Base-by-base conservation (phyloP, 2,329 filamentous ascomycete species). In the Fusarium coicis region DNA sequence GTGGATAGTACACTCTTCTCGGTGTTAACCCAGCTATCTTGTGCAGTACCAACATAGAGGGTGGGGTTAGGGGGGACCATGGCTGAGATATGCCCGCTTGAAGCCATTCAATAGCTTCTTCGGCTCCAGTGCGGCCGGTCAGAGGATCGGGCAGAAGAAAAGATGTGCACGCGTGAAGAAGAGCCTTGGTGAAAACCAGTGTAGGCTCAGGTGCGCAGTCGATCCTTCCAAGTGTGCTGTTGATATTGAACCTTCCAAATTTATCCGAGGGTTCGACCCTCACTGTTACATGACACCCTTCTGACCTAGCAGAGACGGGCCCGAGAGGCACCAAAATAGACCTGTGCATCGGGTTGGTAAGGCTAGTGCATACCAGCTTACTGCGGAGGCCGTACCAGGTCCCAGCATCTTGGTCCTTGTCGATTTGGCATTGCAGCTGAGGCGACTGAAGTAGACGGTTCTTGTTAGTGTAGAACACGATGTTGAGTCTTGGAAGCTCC, bases 341-440 rank as follows among this genome's bases (percentile, higher is more conserved):
- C 11, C 87, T 85, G 15, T 85, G 82, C 4, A 74, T 74, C 0
- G 73, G 74, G 44, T 87, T 85, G 2, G 76, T 70, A 0, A 77
- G 70, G n/a, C 87, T 85, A 1, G 85, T 84, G 18, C 92, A 81
- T 2, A 93, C 85, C 2, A 93, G 79, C 77, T 89, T 91, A 75
- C 87, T 91, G 5, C 80, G 68, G 2, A 93, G 80, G 0, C 92
- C 91, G 68, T 92, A 88, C 77, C 88, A 85, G 0, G 89, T 90
- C 0, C 90, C 90, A 0, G 86, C 81, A 64, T 91, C 87, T 77
- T 93, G 91, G 26, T 88, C 76, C 0, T 76, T 73, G 57, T 90
- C 88, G 15, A 93, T 82, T 54, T 87, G 83, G 1, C 85, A 83
- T 5, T 80, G 78, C 1, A 91, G 80, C 65, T 91, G 83, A 1